Percentiles rank a stretch among this genome's conserved stretches.
Evolutionary conservation across 2,329 filamentous ascomycete genomes (phyloP).

Genomic region (Myotisia sp.): DNA sequence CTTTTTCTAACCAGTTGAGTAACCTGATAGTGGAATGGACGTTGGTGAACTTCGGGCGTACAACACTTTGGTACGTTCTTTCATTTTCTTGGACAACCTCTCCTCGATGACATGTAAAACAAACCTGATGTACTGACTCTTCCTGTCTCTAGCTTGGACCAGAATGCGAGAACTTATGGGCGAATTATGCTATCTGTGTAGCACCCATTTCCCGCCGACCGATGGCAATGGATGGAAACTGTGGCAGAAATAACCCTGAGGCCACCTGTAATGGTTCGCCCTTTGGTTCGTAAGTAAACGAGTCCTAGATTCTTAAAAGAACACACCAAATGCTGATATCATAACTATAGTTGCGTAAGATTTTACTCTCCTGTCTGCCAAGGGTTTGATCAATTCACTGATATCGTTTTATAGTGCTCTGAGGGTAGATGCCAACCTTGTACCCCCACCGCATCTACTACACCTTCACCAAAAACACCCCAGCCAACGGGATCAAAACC

Average conservation of each 20-base stretch:
- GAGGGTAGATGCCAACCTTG: constrained; percentile 3
- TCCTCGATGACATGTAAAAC: not conserved
- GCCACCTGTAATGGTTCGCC: constrained; percentile 7
- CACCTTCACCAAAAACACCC: not conserved
- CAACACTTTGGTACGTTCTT: constrained; percentile 9
- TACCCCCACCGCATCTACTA: not conserved
- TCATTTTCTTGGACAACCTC: not conserved
- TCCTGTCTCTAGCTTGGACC: constrained; percentile 6
- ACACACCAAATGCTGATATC: not conserved
- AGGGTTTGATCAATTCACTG: not conserved
- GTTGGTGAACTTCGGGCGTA: constrained; percentile 8
- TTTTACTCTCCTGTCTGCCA: not conserved
- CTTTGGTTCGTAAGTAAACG: constrained; percentile 9
- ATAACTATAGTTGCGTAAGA: constrained; percentile 4
- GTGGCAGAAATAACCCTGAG: constrained; percentile 3
- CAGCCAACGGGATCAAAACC: not conserved
- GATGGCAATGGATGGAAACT: constrained; percentile 6
- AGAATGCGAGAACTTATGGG: constrained; percentile 11
- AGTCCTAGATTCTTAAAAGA: not conserved
- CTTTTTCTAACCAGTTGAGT: not conserved
- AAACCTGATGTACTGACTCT: not conserved
- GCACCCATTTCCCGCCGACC: constrained; percentile 8
- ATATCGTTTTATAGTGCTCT: constrained; percentile 2
- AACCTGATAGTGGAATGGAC: constrained; percentile 4
- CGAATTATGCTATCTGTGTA: constrained; percentile 12